These are phyloP conservation scores for Kodamaea restingae DNA, from an alignment of 805 yeast genomes.

Conservation along the genomic window DNA sequence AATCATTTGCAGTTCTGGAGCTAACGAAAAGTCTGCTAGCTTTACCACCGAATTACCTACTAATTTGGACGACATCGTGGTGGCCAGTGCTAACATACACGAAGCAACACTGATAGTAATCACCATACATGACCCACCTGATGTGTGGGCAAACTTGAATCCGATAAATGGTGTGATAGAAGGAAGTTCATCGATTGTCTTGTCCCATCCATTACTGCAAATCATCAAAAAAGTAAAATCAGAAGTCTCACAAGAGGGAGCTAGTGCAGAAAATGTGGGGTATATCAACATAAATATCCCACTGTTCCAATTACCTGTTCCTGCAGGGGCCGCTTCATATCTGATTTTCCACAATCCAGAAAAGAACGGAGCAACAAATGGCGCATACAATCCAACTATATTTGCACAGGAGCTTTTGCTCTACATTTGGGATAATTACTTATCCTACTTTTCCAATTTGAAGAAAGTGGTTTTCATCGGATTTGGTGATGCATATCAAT, in stretches of 20 bases:
- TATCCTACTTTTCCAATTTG: constrained; percentile 64
- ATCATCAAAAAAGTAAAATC: constrained; percentile 54
- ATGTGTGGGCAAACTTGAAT: constrained; percentile 83
- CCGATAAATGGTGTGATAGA: constrained; percentile 77
- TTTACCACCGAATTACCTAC: constrained; percentile 43
- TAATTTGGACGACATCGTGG: constrained; percentile 57
- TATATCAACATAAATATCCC: constrained; percentile 84
- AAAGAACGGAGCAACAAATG: constrained; percentile 37
- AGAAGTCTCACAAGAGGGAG: constrained; percentile 23
- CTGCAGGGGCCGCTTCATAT: constrained; percentile 13
- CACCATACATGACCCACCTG: constrained; percentile 86
- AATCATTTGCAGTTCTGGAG: constrained; percentile 34
- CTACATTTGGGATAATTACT: constrained; percentile 87
- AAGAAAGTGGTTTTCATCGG: constrained; percentile 77
- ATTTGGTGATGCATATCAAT: constrained; percentile 83
- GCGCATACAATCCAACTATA: constrained; percentile 52
- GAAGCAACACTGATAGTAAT: constrained; percentile 62
- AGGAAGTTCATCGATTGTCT: constrained; percentile 64
- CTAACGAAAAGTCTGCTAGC: constrained; percentile 17
- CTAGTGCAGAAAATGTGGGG: constrained; percentile 45
- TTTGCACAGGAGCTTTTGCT: constrained; percentile 73
- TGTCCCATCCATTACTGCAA: constrained; percentile 63
- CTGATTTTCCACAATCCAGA: constrained; percentile 8
- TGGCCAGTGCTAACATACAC: constrained; percentile 69
- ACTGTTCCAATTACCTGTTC: constrained; percentile 38